Conservation (phyloP, 2,329 filamentous ascomycete genomes). For the Davidsoniella virescens region DNA sequence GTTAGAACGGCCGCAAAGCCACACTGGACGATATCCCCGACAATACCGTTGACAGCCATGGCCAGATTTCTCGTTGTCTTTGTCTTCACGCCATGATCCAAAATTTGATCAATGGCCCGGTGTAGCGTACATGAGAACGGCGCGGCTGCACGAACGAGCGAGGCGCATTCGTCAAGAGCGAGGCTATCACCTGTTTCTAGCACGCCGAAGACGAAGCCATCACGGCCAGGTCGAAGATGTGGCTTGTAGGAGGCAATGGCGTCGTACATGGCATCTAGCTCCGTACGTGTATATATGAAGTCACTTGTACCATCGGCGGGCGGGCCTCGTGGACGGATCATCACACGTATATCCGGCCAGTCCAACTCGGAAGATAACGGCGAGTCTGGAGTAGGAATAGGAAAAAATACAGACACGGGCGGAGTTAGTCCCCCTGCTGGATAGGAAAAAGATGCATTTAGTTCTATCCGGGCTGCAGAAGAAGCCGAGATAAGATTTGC, state of each 20-base stretch:
- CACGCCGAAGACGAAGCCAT: not conserved
- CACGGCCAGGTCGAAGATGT: conserved; percentile 15
- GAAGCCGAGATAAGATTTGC: too few species aligned
- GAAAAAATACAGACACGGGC: not conserved
- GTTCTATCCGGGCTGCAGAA: too few species aligned
- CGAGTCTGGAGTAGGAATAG: not conserved
- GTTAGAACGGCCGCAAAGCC: conserved; percentile 38
- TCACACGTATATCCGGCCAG: conserved; percentile 26
- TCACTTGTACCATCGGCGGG: conserved; percentile 1
- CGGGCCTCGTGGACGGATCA: conserved; percentile 36
- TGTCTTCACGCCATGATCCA: conserved; percentile 17
- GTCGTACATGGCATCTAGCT: conserved; percentile 28
- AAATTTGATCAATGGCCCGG: conserved; percentile 36
- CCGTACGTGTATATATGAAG: conserved; percentile 10
- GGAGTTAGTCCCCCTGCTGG: not conserved
- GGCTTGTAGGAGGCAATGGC: conserved; percentile 23
- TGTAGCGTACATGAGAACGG: conserved; percentile 36
- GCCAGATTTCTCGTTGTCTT: conserved; percentile 6
- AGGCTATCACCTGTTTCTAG: not conserved
- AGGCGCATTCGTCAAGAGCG: not conserved
- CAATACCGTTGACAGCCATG: conserved; percentile 15
- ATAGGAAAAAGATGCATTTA: too few species aligned
- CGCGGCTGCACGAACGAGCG: conserved; percentile 26
- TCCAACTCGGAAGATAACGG: not conserved
- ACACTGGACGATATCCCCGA: conserved; percentile 24